Base-by-base conservation (phyloP, 805 yeast genomes). In the Brettanomyces sp. region DNA sequence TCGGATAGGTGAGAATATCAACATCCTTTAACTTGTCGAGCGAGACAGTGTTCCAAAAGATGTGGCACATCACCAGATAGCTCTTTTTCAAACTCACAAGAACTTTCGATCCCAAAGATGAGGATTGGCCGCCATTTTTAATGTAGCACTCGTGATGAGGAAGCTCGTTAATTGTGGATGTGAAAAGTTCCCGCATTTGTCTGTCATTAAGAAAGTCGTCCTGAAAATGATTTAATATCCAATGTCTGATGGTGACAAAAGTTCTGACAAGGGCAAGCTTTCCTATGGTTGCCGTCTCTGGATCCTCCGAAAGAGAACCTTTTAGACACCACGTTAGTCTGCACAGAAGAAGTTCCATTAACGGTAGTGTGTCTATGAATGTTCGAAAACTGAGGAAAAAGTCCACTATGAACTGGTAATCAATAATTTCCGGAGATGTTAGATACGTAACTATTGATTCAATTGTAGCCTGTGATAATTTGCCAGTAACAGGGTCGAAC, bases 201-300 rank as follows among this genome's bases (percentile, higher is more conserved):
- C 65, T 54, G 42, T 76, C 70, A 13, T 74, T 63, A 24, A 82
- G 67, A 59, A 90, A 93, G 62, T 93, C 98, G 58, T 86, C 91
- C 38, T 79, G 73, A 56, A 88, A 93, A 61, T 86, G 90, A 62
- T 90, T 91, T 48, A 86, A 64, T 18, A 91, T 62, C 95, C 98
- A 91, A 66, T 87, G 95, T 56, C 97, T 76, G 39, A 93, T 55
- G 28, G 85, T 80, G 25, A 87, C 96, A 67, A 90, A 91, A 0
- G 95, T 82, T 55, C 98, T 72, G 35, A 90, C 74, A 11, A 86
- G 68, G 2, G 83, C 81, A 40, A 84, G 68, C 48, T 80, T 75
- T 1, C 95, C 95, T 3, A 73, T 57, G 49, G 70, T 72, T 9
- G 58, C 56, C 37, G 56, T 57, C n/a, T 57, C 54, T 18, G 56